Base-by-base conservation (phyloP, 2,329 filamentous ascomycete genomes). In the Pseudodiploospora longispora region DNA sequence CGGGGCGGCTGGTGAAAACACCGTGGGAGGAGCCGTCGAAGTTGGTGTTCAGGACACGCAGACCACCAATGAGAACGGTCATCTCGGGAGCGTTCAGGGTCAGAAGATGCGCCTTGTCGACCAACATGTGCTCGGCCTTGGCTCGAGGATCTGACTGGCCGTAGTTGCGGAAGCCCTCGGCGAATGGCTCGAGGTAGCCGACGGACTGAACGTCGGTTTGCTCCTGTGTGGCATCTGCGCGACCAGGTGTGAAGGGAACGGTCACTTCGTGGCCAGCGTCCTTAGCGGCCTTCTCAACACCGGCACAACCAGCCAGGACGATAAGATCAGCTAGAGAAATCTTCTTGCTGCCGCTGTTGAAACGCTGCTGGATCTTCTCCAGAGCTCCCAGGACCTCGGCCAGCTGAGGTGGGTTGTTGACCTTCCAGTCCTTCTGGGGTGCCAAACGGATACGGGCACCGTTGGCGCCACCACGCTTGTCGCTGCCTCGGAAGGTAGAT, bases 381-480 rank as follows among this genome's bases (percentile, higher is more conserved):
- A 89, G 69, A 0, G 75, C 71, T 28, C 59, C 57, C 33, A 89
- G 69, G 3, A 85, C 78, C 61, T 82, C 68, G 44, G 67, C 65
- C 35, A 89, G 69, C 64, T 84, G 76, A 2, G 71, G 55, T 29
- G 83, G 83, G 70, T 87, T 85, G 76, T 90, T 90, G 59, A 81
- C 75, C 57, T 78, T 66, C 85, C 85, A 90, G 62, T 78, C 69
- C 55, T 79, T 80, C 68, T 85, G 81, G 27, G 85, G 85, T 49
- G 74, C 70, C 8, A 90, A 82, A 31, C 83, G 81, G 56, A 90
- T 86, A 55, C 85, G 85, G 10, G 78, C 85, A 55, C 85, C 85
- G 57, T 90, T 90, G 66, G 85, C 85, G 59, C 85, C 85, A 53
- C 85, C 85, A 52, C 85, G 85, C 78, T 89, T 89, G 71, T 90